A percentile compares a stretch with the other conserved stretches of the same genome.
Conservation (phyloP, 805 yeast genomes). For the Yamadazyma phyllophila region DNA sequence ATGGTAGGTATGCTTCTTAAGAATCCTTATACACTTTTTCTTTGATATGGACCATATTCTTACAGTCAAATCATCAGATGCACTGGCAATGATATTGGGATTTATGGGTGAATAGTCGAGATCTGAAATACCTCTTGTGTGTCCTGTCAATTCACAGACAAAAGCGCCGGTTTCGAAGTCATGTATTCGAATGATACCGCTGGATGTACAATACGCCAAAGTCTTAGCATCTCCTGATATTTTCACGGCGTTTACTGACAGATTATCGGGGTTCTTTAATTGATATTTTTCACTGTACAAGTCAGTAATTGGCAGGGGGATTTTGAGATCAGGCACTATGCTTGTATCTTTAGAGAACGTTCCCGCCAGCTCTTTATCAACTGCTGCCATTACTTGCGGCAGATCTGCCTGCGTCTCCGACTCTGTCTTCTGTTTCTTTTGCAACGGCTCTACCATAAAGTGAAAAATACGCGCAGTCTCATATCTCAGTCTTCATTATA, state of each 20-base stretch:
- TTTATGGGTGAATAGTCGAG: constrained; percentile 73
- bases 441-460: constrained; percentile 4
- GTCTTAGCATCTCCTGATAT: constrained; percentile 59
- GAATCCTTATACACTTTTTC: constrained; percentile 48
- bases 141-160: constrained; percentile 48
- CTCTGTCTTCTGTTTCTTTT: constrained; percentile 2
- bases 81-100: constrained; percentile 70
- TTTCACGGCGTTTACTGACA: constrained; percentile 27
- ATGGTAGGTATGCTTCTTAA: constrained; percentile 82
- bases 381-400: neutral
- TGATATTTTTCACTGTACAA: constrained; percentile 6
- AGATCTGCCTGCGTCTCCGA: too few relatives aligned
- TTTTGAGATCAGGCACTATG: neutral
- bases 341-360: neutral
- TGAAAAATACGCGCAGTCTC: too few relatives aligned
- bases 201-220: constrained; percentile 52
- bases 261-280: neutral
- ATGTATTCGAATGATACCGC: constrained; percentile 27
- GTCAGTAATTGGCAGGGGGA: neutral
- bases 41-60: constrained; percentile 64
- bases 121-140: constrained; percentile 70
- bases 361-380: neutral
- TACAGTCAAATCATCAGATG: constrained; percentile 80
- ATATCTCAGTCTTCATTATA: too few relatives aligned
- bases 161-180: constrained; percentile 25